Evolutionary conservation across 148 eudicot genomes (phyloP), one percentile per base, ranked within the genome.

Genomic region (Chenopodium formosanum): DNA sequence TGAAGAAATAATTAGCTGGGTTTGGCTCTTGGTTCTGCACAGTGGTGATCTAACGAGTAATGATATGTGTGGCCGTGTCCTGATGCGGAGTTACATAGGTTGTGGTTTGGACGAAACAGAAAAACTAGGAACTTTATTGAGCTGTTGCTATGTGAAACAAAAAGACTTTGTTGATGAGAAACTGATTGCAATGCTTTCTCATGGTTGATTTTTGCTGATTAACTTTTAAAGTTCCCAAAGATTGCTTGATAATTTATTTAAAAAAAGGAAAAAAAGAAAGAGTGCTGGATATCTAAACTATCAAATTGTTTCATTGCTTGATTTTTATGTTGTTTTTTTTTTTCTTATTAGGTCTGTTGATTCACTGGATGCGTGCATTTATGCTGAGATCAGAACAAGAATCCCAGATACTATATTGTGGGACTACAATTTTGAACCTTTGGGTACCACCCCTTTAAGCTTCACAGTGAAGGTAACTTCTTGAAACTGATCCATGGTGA

Each of bases 341-440:
- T 80, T 44, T 79, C 13, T 81, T 23, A 74, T 67, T 63, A 96
- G 99, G 84, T 92, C 99, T 66, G 84, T 94, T 83, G 99, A 96
- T 83, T 91, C 99, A 12, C 78, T 86, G 74, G 91, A 88, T 75
- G 90, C 92, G 84, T 96, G 97, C 88, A 92, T 91, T 47, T 96
- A 94, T 83, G 98, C 98, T 22, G 99, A 96, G 86, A 89, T 96
- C 80, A 91, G 99, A 83, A 96, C 98, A 80, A 90, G 92, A 88
- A 92, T 94, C 77, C 99, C 98, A 9, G 97, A 94, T 72, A 92
- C 94, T 80, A 82, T 91, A 65, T 92, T 97, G 70, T 94, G 97
- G 98, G 99, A 96, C 87, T 92, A 91, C 88, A 91, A 91, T 86
- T 96, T 96, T 88, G 99, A 96, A 83, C 97, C 92, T 72, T 88